Conservation (phyloP, 208 protist species). For the Leptomonas pyrrhocoris region DNA sequence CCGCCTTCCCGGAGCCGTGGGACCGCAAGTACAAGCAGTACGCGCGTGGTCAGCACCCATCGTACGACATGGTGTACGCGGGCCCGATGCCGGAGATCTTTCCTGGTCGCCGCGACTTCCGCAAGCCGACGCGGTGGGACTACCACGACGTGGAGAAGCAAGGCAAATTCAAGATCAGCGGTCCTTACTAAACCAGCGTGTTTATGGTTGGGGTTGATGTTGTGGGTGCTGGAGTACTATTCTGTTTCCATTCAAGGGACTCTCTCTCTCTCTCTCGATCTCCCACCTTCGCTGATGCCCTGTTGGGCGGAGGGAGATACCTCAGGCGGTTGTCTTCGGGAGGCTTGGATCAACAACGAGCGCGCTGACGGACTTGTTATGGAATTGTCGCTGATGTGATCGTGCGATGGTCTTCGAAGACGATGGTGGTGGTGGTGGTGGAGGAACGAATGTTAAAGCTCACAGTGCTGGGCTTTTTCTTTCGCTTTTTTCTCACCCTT, state of each 20-base stretch:
- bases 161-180: conserved; percentile 85
- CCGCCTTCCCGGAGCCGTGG: conserved; percentile 87
- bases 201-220: background rate
- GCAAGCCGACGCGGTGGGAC: conserved; percentile 91
- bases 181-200: conserved; percentile 61
- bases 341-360: no score
- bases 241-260: background rate
- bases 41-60: conserved; percentile 88
- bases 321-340: no score
- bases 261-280: no score
- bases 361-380: no score
- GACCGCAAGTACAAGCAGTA: conserved; percentile 92
- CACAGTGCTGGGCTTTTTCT: no score
- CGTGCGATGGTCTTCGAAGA: no score
- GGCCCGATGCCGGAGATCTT: conserved; percentile 93
- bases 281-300: no score
- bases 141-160: conserved; percentile 91
- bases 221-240: background rate
- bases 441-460: no score
- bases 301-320: no score
- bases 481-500: no score
- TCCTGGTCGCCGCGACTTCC: conserved; percentile 81
- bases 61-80: conserved; percentile 92
- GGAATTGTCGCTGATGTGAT: no score
- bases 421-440: no score